Conservation (phyloP, 176 grass and related monocot genomes). For the Juncus inflexus region DNA sequence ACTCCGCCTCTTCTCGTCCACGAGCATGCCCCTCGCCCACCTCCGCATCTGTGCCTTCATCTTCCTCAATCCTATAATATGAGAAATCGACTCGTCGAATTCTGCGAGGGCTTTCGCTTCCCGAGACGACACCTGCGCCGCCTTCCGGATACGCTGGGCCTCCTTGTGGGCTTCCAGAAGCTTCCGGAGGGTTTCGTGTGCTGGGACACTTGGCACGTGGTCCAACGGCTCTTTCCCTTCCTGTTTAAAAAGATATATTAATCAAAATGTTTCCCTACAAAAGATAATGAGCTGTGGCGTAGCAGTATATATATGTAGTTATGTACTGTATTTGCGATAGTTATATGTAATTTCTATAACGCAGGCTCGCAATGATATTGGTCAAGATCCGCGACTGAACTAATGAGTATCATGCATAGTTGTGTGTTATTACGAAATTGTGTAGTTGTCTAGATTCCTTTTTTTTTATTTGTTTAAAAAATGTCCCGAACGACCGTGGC, state of each 20-base stretch:
- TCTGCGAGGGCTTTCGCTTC: conserved; percentile 65
- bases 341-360: too few relatives aligned
- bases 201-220: conserved; percentile 50
- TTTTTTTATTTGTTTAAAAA: too few relatives aligned
- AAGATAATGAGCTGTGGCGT: neutral
- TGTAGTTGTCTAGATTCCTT: too few relatives aligned
- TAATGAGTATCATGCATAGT: too few relatives aligned
- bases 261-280: conserved; percentile 15
- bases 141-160: conserved; percentile 76
- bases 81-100: conserved; percentile 87
- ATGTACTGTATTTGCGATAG: too few relatives aligned
- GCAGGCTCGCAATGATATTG: too few relatives aligned
- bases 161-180: conserved; percentile 59
- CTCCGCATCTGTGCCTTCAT: conserved; percentile 85
- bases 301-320: too few relatives aligned
- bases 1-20: conserved; percentile 86
- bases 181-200: conserved; percentile 49
- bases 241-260: conserved; percentile 35
- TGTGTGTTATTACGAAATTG: too few relatives aligned
- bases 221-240: conserved; percentile 78
- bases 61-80: conserved; percentile 75
- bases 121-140: conserved; percentile 43
- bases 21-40: conserved; percentile 94
- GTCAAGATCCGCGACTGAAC: too few relatives aligned
- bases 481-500: too few relatives aligned